Conservation (phyloP, 225 moss, liverwort and hornwort species). For the Rhytidiadelphus loreus region DNA sequence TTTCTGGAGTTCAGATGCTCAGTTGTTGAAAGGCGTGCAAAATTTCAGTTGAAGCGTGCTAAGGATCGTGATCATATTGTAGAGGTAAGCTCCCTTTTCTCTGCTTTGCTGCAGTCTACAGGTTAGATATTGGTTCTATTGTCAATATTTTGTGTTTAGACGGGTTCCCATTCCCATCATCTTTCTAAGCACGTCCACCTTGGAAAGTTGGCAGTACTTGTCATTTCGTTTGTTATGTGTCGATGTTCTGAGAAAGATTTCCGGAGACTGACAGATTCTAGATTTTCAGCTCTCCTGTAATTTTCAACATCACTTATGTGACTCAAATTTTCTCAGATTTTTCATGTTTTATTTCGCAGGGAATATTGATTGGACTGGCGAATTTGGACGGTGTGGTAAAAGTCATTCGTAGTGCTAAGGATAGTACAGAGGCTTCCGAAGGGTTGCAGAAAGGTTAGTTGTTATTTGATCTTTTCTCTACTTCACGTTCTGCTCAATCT, state of each 20-base stretch:
- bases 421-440: conserved; percentile 64
- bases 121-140: neutral
- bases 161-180: neutral
- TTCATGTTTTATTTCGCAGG: conserved; percentile 33
- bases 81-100: conserved; percentile 20
- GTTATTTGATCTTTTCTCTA: neutral
- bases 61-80: conserved; percentile 87
- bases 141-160: neutral
- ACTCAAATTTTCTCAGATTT: neutral
- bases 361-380: conserved; percentile 74
- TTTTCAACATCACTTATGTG: neutral
- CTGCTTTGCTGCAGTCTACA: neutral
- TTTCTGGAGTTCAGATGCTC: conserved; percentile 88
- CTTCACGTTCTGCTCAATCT: neutral
- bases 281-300: neutral
- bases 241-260: neutral
- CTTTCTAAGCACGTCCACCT: neutral
- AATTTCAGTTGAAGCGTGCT: conserved; percentile 66
- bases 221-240: neutral
- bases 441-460: conserved; percentile 57
- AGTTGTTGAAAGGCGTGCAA: conserved; percentile 77
- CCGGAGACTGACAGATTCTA: neutral
- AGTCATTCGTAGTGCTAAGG: conserved; percentile 70
- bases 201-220: neutral
- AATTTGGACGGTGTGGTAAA: conserved; percentile 76